Base-by-base conservation (phyloP, 2,329 filamentous ascomycete species). In the Xylaria sp. region DNA sequence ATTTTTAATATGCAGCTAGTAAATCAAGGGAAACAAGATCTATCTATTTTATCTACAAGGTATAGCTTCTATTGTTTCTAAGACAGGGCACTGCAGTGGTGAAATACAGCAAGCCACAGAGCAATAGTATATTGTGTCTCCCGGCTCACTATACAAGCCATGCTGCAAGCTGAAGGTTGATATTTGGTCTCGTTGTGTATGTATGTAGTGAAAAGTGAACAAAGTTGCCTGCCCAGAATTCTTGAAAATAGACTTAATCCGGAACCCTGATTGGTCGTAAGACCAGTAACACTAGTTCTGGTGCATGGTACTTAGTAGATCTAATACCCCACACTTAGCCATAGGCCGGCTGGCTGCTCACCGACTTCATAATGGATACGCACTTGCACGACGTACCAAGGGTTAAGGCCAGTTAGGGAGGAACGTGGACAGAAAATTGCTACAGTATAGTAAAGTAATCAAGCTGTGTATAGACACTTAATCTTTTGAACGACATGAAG, bases 301-400 rank as follows among this genome's bases (percentile, higher is more conserved):
- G 52, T 57, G 66, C 66, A 68, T 52, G 61, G 66, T 65, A 31
- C 57, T 65, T 65, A 39, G 20, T 51, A 50, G 66, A 68, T 34
- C 15, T 56, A 41, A 41, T 52, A 50, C 39, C 39, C 44, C 41
- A n/a, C 37, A 58, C 23, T 9, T 31, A 67, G 34, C 55, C 15
- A 58, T 4, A 20, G 20, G 34, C 25, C 23, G 50, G 46, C 23
- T 48, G 44, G 28, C 15, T 50, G 41, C 56, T 64, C 66, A 68
- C 66, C 66, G 66, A 68, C 56, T 61, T 39, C 54, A 55, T 50
- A 20, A 15, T 15, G 7, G 4, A 57, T 31, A 39, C 9, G 23
- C 15, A 54, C 13, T 31, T 54, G 8, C 12, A 28, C 52, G 52
- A 34, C 28, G 9, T 34, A 20, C 50, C 18, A 10, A 31, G 52